Conservation (phyloP, 208 protist species). For the Crithidia bombi region DNA sequence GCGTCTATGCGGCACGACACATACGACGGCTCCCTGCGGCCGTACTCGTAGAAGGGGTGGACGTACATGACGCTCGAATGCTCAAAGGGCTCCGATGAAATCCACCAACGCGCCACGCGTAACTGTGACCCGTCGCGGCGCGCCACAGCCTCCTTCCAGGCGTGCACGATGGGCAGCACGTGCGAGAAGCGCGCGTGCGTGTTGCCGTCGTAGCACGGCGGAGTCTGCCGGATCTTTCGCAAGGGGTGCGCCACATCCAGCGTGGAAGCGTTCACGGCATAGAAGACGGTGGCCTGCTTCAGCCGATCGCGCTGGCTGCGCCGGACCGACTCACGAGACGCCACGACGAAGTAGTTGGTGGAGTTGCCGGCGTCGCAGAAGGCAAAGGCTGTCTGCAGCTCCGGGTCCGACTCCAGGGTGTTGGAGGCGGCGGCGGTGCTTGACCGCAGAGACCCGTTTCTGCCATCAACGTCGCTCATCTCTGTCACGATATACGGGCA, state of each 20-base stretch:
- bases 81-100: conserved; percentile 11
- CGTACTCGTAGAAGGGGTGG: conserved; percentile 16
- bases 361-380: conserved; percentile 11
- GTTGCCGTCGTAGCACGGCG: conserved; percentile 13
- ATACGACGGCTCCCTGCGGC: conserved; percentile 10
- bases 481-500: too few species aligned
- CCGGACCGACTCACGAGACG: background rate
- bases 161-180: conserved; percentile 20
- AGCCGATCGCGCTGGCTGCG: conserved; percentile 2
- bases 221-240: background rate
- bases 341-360: background rate
- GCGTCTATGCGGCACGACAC: conserved; percentile 24
- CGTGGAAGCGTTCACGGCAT: conserved; percentile 12
- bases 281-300: background rate
- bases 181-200: background rate
- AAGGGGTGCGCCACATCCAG: conserved; percentile 5
- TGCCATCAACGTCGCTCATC: background rate
- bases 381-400: conserved; percentile 17
- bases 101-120: conserved; percentile 26
- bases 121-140: conserved; percentile 11
- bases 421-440: background rate
- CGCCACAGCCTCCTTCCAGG: conserved; percentile 14
- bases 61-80: conserved; percentile 12
- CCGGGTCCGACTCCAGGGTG: background rate
- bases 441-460: background rate